Evolutionary conservation across 139 green algal genomes (phyloP), one percentile per base, ranked within the genome.

Genomic region (Chlamydomonas incerta): DNA sequence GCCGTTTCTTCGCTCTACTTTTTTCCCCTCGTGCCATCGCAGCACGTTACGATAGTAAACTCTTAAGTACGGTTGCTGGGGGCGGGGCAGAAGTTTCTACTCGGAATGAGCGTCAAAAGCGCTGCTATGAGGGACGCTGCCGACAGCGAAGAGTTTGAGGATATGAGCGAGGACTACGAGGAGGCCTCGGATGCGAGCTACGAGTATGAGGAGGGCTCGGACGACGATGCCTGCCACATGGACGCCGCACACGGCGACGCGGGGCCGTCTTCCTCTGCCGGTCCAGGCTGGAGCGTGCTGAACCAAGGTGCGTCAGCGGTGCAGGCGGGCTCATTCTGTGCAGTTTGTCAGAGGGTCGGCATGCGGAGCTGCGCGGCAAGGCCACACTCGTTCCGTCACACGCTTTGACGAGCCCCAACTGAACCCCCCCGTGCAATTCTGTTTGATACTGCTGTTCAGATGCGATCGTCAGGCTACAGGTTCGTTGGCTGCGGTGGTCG

Each of bases 251-350:
- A 50, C 47, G 63, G 65, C 20, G 77, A 74, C 20, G 77, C 77
- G 0, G 77, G 77, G 14, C 77, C 77, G 33, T 83, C 77, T 1
- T 74, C 77, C 2, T 83, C 77, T 29, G 37, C 35, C 14, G 75
- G 75, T 26, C 75, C 60, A 0, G 75, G 75, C 6, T 83, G 75
- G 75, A 83, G 37, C 28, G 75, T 83, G 6, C 37, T 83, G n/a
- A 83, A 72, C 60, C 75, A 83, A 50, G 75, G 75, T 72, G 62
- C 47, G 60, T 2, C 17, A 2, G 3, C 55, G 55, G 3, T 57
- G 50, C 2, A 21, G 18, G 55, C 20, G 2, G 55, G 55, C 18
- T 10, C 41, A 5, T 50, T 8, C 41, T 8, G 8, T 50, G 41
- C 41, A 50, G 8, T 50, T 50, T 50, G 41, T 50, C 41, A 50